These are phyloP conservation scores for Collybia nuda DNA, from an alignment of 768 basidiomycete genomes.

Conservation along the genomic window DNA sequence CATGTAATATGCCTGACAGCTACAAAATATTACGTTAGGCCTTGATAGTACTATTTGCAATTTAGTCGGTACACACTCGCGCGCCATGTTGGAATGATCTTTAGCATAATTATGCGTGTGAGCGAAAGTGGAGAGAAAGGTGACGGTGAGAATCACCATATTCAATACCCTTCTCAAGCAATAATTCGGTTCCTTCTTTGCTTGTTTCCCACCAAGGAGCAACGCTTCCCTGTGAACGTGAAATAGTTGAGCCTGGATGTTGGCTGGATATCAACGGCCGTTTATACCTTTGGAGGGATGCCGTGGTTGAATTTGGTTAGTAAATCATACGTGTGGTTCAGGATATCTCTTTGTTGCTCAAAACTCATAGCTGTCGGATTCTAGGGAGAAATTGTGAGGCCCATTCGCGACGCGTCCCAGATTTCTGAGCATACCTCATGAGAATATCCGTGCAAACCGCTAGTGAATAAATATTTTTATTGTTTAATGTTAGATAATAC, in stretches of 20 bases:
- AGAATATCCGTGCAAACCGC: constrained; percentile 69
- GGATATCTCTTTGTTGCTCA: constrained; percentile 70
- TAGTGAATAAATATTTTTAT: constrained; percentile 19
- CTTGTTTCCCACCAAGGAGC: constrained; percentile 84
- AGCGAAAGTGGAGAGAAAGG: too few species aligned
- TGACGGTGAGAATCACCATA: constrained; percentile 44
- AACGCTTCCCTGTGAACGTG: constrained; percentile 41
- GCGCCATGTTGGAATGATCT: constrained; percentile 13
- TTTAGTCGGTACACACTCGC: constrained; percentile 25
- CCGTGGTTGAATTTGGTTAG: constrained; percentile 67
- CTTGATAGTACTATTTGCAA: constrained; percentile 1
- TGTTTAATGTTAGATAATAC: background rate
- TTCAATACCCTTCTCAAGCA: constrained; percentile 72
- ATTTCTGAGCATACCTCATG: constrained; percentile 47
- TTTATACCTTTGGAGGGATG: constrained; percentile 43
- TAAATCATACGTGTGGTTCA: constrained; percentile 64
- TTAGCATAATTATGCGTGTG: too few species aligned
- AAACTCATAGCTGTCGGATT: constrained; percentile 60
- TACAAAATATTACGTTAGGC: constrained; percentile 14
- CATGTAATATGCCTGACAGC: constrained; percentile 66
- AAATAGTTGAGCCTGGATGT: background rate
- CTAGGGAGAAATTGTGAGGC: constrained; percentile 24
- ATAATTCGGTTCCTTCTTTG: constrained; percentile 60
- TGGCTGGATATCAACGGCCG: background rate
- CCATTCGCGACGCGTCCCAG: background rate